A percentile compares a stretch with the other conserved stretches of the same genome.
Conservation (phyloP, 2,329 filamentous ascomycete genomes). For the Achaetomium macrosporum region DNA sequence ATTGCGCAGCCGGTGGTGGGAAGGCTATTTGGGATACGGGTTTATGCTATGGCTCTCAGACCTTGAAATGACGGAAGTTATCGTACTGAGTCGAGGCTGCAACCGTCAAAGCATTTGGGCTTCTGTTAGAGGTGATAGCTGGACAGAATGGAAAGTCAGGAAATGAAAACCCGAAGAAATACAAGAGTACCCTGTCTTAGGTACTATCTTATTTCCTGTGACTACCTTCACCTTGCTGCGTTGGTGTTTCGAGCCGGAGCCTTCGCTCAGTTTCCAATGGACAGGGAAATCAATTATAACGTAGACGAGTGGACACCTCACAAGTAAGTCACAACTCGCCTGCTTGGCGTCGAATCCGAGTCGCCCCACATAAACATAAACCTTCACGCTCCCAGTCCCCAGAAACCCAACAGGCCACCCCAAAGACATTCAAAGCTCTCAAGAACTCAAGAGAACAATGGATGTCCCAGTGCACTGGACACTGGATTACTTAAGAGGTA, state of each 20-base stretch:
- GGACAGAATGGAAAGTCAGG: no score
- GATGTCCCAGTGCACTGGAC: constrained; percentile 15
- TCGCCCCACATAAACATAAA: constrained; percentile 5
- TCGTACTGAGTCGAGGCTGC: no score
- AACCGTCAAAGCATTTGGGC: no score
- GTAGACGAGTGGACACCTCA: neutral
- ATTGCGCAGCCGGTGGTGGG: neutral
- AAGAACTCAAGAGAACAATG: constrained; percentile 7
- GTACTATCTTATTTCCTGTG: no score
- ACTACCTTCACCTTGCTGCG: no score
- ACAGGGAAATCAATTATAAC: neutral
- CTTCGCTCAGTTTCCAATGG: neutral
- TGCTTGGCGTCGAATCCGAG: neutral
- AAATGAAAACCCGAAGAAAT: no score
- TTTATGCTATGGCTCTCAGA: no score
- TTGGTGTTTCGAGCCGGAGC: no score
- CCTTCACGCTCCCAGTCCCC: neutral
- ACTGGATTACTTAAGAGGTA: constrained; percentile 11
- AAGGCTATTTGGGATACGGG: neutral
- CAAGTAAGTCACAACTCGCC: neutral
- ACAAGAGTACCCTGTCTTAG: no score
- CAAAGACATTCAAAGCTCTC: neutral
- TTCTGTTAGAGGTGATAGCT: no score
- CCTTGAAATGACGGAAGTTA: no score
- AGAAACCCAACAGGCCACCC: neutral